Evolutionary conservation across 768 basidiomycete species (phyloP).

Genomic region (Psilocybe subaeruginosa): DNA sequence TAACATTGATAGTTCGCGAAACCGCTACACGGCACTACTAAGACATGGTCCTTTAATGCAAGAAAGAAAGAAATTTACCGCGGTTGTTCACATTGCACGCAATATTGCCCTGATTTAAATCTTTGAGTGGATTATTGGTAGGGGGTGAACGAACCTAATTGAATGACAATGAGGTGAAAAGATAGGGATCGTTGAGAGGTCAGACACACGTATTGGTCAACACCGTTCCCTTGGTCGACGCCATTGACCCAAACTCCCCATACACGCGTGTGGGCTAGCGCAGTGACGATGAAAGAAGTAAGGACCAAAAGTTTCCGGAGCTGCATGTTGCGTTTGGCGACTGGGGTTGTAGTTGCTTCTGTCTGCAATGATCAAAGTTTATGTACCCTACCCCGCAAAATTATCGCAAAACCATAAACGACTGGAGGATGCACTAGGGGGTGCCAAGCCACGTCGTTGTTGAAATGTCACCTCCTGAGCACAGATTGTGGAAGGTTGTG

Average conservation of each 20-base stretch:
- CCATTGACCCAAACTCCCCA: conserved; percentile 41
- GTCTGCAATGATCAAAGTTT: neutral
- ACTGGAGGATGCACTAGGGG: neutral
- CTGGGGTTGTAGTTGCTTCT: neutral
- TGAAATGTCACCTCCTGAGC: neutral
- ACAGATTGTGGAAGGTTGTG: neutral
- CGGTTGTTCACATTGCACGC: conserved; percentile 36
- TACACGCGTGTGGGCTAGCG: conserved; percentile 35
- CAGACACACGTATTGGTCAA: conserved; percentile 29
- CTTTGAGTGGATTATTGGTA: conserved; percentile 39
- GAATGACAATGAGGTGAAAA: neutral
- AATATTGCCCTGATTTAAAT: conserved; percentile 31
- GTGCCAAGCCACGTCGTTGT: neutral
- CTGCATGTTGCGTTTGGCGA: conserved; percentile 22
- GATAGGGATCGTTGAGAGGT: neutral
- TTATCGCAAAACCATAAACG: neutral
- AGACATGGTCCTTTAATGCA: neutral
- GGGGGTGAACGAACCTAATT: conserved; percentile 39
- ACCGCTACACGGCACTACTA: conserved; percentile 22
- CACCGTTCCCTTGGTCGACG: conserved; percentile 37
- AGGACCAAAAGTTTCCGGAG: conserved; percentile 21
- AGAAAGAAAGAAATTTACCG: conserved; percentile 16
- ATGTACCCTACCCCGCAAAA: conserved; percentile 1
- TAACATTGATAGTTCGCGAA: conserved; percentile 29
- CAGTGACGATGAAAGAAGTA: conserved; percentile 24